Evolutionary conservation across 257 asterid genomes (phyloP), one percentile per base, ranked within the genome.

Genomic region (Lycium ferocissimum): DNA sequence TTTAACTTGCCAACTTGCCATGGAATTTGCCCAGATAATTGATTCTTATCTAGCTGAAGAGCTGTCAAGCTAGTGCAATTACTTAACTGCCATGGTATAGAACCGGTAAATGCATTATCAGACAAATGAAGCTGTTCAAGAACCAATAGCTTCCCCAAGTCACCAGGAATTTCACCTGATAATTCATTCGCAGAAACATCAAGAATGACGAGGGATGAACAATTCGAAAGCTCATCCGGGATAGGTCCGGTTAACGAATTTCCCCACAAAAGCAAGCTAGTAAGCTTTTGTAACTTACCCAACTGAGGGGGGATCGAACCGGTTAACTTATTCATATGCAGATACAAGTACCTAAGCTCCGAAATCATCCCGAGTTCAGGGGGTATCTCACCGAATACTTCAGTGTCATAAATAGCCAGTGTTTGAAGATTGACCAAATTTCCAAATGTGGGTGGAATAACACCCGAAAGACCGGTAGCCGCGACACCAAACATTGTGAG

Each of bases 221-320:
- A 91, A 72, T 92, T 93, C 0, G 97, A 93, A 58, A 96, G 80
- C 83, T 91, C 91, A 1, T 91, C 33, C 0, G 98, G 97, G 69
- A 96, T 92, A 5, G 87, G 40, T 22, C 95, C 98, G 0, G 98
- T 88, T 26, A 96, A 86, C 0, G 91, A 86, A 83, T 96, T 96
- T 2, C 98, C 98, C 99, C 99, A 96, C 2, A 96, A 83, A 79
- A 93, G 95, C 89, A 96, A 83, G 91, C 95, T 93, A 17, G 97
- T 94, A 11, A 94, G 93, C 89, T 93, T 94, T 61, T 93, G 90
- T 85, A 94, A 86, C 88, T 88, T 89, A 9, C 98, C 97, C 3
- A 96, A 62, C 66, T 92, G 88, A 45, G 94, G 73, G 33, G 99
- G 99, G 65, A 96, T 92, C 9, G 92, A 22, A 20, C 97, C 98